Conservation (phyloP, 1,139 yeast species). For the Nakaseomyces sp. region DNA sequence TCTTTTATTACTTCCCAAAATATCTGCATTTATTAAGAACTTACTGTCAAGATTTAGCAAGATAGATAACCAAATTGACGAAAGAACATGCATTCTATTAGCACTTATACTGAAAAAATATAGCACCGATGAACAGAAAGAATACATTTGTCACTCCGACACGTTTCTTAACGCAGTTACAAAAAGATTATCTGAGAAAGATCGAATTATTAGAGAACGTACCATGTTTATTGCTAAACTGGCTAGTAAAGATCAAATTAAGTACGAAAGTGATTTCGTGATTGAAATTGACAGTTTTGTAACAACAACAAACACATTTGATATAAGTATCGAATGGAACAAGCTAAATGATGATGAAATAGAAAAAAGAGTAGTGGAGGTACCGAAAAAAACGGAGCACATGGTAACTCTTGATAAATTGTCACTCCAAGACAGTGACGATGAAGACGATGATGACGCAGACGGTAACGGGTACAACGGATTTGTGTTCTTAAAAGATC, state of each 20-base stretch:
- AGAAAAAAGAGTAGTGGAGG: neutral
- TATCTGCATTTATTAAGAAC: slow-evolving; percentile 3
- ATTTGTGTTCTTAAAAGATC: slow-evolving; percentile 33
- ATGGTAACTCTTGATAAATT: slow-evolving; percentile 7
- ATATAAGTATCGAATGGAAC: slow-evolving; percentile 17
- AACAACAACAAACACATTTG: slow-evolving; percentile 1
- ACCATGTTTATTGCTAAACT: slow-evolving; percentile 35
- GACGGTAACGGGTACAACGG: slow-evolving; percentile 15
- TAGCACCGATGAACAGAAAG: slow-evolving; percentile 11
- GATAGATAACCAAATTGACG: slow-evolving; percentile 12
- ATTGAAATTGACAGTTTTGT: slow-evolving; percentile 20
- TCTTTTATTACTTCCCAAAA: neutral
- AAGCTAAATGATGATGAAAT: neutral
- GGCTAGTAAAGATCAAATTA: slow-evolving; percentile 27
- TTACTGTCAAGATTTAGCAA: slow-evolving; percentile 7
- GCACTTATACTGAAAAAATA: slow-evolving; percentile 18
- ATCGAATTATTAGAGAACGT: slow-evolving; percentile 26
- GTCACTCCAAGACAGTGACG: slow-evolving; percentile 17
- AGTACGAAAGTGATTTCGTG: slow-evolving; percentile 28
- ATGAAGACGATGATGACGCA: slow-evolving; percentile 23
- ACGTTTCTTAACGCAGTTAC: slow-evolving; percentile 32
- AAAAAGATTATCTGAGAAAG: slow-evolving; percentile 27
- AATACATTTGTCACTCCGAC: slow-evolving; percentile 20
- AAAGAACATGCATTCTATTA: slow-evolving; percentile 18
- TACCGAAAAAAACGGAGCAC: neutral